Evolutionary conservation across 768 basidiomycete genomes (phyloP).

Genomic region (Postia placenta): DNA sequence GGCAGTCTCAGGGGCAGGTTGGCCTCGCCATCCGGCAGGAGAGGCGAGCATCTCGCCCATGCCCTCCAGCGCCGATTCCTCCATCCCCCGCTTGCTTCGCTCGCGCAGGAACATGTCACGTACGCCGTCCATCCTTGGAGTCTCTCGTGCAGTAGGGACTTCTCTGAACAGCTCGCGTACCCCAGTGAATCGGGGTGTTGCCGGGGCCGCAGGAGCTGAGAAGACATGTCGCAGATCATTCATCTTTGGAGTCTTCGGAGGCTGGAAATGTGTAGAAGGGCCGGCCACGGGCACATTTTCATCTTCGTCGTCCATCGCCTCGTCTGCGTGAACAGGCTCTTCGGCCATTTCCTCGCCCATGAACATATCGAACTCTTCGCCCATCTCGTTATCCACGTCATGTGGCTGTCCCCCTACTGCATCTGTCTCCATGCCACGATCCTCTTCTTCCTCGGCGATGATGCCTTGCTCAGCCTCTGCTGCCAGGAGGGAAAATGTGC

Average conservation of each 20-base stretch:
- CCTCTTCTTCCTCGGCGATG: conserved; percentile 18
- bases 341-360: conserved; percentile 16
- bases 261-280: conserved; percentile 27
- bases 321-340: conserved; percentile 5
- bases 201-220: conserved; percentile 11
- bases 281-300: conserved; percentile 23
- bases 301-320: conserved; percentile 1
- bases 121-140: conserved; percentile 31
- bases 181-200: conserved; percentile 23
- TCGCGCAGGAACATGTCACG: conserved; percentile 24
- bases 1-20: conserved; percentile 7
- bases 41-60: conserved; percentile 28
- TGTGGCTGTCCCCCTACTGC: conserved; percentile 15
- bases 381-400: conserved; percentile 24
- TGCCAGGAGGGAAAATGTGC: conserved; percentile 17
- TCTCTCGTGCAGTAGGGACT: conserved; percentile 15
- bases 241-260: conserved; percentile 25
- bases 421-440: conserved; percentile 18
- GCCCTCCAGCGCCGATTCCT: conserved; percentile 22
- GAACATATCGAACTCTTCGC: conserved; percentile 38
- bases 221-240: conserved; percentile 27
- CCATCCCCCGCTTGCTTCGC: conserved; percentile 7
- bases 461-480: conserved; percentile 12
- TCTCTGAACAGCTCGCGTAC: conserved; percentile 28
- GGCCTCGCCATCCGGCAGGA: conserved; percentile 19